Percentiles rank a stretch among this genome's conserved stretches.
phyloP scores from a whole-genome alignment of 2,329 filamentous ascomycete genomes.

The Scopulariopsis brevicaulis region DNA sequence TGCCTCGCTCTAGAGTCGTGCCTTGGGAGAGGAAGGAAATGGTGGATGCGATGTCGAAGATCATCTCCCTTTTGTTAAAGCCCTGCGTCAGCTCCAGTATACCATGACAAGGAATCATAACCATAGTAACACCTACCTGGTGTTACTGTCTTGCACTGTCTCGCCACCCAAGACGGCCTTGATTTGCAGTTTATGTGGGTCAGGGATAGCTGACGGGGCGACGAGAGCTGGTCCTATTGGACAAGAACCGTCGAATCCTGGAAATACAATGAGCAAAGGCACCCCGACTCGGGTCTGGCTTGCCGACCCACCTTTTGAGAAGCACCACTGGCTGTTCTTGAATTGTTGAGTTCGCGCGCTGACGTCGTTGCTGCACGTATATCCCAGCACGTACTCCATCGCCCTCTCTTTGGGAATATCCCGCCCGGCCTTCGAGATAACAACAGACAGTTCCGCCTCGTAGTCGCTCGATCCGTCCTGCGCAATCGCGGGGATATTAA shows the following conservation, averaged over 20 bases:
- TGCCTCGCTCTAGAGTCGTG: slow-evolving; percentile 50
- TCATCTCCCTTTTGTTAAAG: slow-evolving; percentile 26
- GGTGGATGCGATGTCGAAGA: slow-evolving; percentile 48
- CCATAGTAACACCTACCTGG: slow-evolving; percentile 21
- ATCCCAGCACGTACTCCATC: slow-evolving; percentile 63
- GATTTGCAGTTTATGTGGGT: slow-evolving; percentile 46
- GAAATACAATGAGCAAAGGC: not conserved
- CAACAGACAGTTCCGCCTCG: slow-evolving; percentile 65
- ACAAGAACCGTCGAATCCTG: slow-evolving; percentile 61
- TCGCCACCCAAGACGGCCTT: slow-evolving; percentile 48
- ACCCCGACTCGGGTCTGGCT: not conserved
- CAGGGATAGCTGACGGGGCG: slow-evolving; percentile 36
- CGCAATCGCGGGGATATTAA: slow-evolving; percentile 53
- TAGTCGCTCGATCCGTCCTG: slow-evolving; percentile 55
- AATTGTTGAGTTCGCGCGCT: slow-evolving; percentile 70
- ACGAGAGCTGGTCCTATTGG: slow-evolving; percentile 65
- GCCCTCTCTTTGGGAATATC: slow-evolving; percentile 56
- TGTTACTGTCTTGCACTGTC: slow-evolving; percentile 43
- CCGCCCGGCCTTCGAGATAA: slow-evolving; percentile 57
- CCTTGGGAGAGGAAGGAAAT: slow-evolving; percentile 50
- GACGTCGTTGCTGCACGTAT: slow-evolving; percentile 68
- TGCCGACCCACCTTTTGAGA: slow-evolving; percentile 44
- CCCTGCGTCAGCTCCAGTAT: not conserved
- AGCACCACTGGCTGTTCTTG: slow-evolving; percentile 53
- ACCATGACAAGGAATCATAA: slow-evolving; percentile 13